Conservation (phyloP, 2,329 filamentous ascomycete genomes). For the Hymenoscyphus repandus region DNA sequence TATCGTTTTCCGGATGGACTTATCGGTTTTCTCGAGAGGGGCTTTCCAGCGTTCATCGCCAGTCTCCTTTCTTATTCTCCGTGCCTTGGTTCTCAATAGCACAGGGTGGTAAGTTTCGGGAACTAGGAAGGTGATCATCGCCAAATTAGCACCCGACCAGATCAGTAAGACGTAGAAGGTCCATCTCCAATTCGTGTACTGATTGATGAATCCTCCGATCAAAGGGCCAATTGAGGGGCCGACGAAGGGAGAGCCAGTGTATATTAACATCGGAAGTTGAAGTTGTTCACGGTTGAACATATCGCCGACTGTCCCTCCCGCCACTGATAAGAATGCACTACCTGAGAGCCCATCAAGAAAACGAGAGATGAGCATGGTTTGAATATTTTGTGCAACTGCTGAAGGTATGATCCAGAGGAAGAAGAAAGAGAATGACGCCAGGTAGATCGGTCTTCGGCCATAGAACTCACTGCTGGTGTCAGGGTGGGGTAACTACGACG, state of each 20-base stretch:
- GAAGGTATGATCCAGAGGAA: constrained; percentile 76
- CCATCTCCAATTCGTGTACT: constrained; percentile 70
- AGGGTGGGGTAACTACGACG: neutral
- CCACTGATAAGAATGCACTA: constrained; percentile 64
- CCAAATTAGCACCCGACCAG: constrained; percentile 64
- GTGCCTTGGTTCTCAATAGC: constrained; percentile 68
- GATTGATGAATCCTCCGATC: constrained; percentile 78
- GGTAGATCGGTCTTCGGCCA: constrained; percentile 75
- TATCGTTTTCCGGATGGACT: constrained; percentile 60
- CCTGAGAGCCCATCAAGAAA: constrained; percentile 74
- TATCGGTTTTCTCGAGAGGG: constrained; percentile 67
- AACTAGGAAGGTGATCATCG: constrained; percentile 64
- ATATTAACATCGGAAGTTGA: constrained; percentile 78
- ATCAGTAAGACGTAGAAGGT: constrained; percentile 82
- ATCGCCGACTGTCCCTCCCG: constrained; percentile 81
- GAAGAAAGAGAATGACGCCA: constrained; percentile 68
- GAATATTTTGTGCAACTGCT: constrained; percentile 75
- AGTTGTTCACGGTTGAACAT: constrained; percentile 65
- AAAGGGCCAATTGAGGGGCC: constrained; percentile 56
- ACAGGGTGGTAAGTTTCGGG: constrained; percentile 86
- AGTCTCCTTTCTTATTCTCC: constrained; percentile 63
- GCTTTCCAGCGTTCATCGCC: constrained; percentile 73
- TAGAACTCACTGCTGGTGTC: constrained; percentile 54
- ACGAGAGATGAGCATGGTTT: constrained; percentile 70
- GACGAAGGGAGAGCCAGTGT: constrained; percentile 59